Percentiles rank a stretch among this genome's conserved stretches.
These are phyloP conservation scores for Amylostereum chailletii DNA, from an alignment of 1,284 basidiomycete species.

Conservation along the genomic window DNA sequence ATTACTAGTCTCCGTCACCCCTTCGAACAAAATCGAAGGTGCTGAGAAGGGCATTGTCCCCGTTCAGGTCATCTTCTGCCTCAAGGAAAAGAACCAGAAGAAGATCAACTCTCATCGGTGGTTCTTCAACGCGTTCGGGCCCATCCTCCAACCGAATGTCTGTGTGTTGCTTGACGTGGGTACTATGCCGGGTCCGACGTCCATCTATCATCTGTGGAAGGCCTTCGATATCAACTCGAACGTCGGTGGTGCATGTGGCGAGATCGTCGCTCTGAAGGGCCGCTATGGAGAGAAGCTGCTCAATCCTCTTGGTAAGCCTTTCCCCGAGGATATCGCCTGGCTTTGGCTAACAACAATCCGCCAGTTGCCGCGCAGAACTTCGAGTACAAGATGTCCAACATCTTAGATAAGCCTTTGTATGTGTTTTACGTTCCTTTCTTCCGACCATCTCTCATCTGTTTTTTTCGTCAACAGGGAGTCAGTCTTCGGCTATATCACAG, in stretches of 20 bases:
- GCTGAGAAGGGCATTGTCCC: slow-evolving; percentile 77
- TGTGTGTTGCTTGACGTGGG: slow-evolving; percentile 94
- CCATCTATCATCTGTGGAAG: slow-evolving; percentile 96
- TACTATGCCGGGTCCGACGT: slow-evolving; percentile 83
- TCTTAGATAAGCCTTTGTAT: slow-evolving; percentile 79
- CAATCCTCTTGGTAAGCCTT: slow-evolving; percentile 62
- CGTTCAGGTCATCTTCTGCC: slow-evolving; percentile 89
- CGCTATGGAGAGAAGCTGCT: slow-evolving; percentile 69
- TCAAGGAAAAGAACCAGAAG: slow-evolving; percentile 91
- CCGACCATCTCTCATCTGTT: background rate
- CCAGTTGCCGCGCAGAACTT: slow-evolving; percentile 86
- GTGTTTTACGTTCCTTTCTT: slow-evolving; percentile 10
- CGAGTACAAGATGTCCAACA: slow-evolving; percentile 96
- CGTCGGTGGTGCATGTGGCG: slow-evolving; percentile 95
- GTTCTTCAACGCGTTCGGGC: slow-evolving; percentile 86
- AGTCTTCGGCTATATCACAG: slow-evolving; percentile 88
- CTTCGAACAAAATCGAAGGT: slow-evolving; percentile 76
- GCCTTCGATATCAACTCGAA: slow-evolving; percentile 95
- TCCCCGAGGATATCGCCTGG: background rate
- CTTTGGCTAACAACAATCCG: slow-evolving; percentile 4
- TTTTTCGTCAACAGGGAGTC: slow-evolving; percentile 36
- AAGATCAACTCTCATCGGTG: slow-evolving; percentile 93
- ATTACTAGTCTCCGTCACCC: slow-evolving; percentile 67
- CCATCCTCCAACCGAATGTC: slow-evolving; percentile 78
- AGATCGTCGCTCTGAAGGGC: slow-evolving; percentile 90